Percentiles rank a stretch among this genome's conserved stretches.
Evolutionary conservation across 2,329 filamentous ascomycete species (phyloP).

Genomic region (Fusarium tricinctum): DNA sequence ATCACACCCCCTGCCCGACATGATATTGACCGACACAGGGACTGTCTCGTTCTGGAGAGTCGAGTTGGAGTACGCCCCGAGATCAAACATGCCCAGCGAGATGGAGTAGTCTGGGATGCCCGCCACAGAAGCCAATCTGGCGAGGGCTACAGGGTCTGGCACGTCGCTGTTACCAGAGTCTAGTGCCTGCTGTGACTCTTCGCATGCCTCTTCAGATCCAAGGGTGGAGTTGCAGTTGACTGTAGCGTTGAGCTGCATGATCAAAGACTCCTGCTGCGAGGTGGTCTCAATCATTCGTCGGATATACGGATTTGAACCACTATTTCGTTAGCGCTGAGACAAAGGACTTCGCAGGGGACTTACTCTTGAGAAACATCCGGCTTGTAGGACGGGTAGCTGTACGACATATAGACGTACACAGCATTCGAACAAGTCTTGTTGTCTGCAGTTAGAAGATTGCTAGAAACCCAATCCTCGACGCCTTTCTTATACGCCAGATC

Average conservation of each 20-base stretch:
- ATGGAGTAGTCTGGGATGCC: slow-evolving; percentile 30
- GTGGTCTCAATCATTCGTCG: background rate
- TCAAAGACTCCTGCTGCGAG: background rate
- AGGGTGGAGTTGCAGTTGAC: slow-evolving; percentile 24
- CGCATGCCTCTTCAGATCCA: slow-evolving; percentile 14
- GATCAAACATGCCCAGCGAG: slow-evolving; percentile 23
- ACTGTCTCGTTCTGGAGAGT: slow-evolving; percentile 7
- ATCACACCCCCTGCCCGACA: slow-evolving; percentile 23
- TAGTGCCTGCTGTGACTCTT: background rate
- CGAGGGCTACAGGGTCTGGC: rapidly evolving
- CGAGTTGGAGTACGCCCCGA: slow-evolving; percentile 7
- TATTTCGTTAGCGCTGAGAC: background rate
- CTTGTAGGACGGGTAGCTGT: slow-evolving; percentile 11
- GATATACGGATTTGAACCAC: slow-evolving; percentile 16
- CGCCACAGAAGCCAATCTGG: slow-evolving; percentile 21
- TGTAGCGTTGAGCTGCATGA: slow-evolving; percentile 2
- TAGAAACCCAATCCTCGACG: slow-evolving; percentile 2
- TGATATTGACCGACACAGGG: background rate
- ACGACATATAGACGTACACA: slow-evolving; percentile 13
- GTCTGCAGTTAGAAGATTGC: background rate
- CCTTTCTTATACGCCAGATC: slow-evolving; percentile 11
- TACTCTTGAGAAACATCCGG: slow-evolving; percentile 29
- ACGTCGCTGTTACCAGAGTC: rapidly evolving
- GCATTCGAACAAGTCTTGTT: slow-evolving; percentile 14
- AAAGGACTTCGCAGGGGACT: background rate